Evolutionary conservation across 2,329 filamentous ascomycete species (phyloP), one percentile per base, ranked within the genome.

Genomic region (Colletotrichum chlorophyti): DNA sequence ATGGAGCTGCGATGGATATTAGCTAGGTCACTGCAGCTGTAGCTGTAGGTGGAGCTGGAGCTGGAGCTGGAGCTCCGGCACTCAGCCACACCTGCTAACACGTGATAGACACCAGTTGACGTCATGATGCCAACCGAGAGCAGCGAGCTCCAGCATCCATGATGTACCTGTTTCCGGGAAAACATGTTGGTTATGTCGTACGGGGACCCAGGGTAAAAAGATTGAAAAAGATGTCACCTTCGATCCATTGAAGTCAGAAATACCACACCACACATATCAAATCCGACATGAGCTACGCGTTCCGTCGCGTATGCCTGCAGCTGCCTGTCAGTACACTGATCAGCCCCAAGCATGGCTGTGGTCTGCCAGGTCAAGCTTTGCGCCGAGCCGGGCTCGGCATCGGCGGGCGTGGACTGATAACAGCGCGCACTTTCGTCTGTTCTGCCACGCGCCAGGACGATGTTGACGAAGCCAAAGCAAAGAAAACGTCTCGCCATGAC

Each of bases 401-500:
- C 32, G 32, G 45, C 32, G 53, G 12, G 15, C 50, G 27, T 34
- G 17, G 26, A n/a, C 31, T 35, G 34, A 37, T 11, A 15, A 17
- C 10, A 24, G 26, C 14, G n/a, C 53, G 24, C 43, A 23, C 41
- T 11, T 43, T 35, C 17, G 46, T 23, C 8, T 23, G 32, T 14
- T 65, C 48, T 47, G 42, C 34, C 9, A 29, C 8, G 17, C 58
- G 4, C 14, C 45, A 10, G 10, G 34, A 10, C 7, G 26, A 46
- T 19, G 24, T 29, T 17, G 50, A 46, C 50, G 67, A 67, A 8
- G 63, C 66, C 41, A 70, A 70, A 46, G 68, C 69, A 17, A 69
- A 65, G 47, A 58, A 65, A 21, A 48, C 71, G 15, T 68, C 70
- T 26, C 32, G 31, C 9, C 37, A 45, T 43, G 51, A 60, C n/a